Conservation (phyloP, 164 flowering plant genomes). For the Brasenia schreberi region DNA sequence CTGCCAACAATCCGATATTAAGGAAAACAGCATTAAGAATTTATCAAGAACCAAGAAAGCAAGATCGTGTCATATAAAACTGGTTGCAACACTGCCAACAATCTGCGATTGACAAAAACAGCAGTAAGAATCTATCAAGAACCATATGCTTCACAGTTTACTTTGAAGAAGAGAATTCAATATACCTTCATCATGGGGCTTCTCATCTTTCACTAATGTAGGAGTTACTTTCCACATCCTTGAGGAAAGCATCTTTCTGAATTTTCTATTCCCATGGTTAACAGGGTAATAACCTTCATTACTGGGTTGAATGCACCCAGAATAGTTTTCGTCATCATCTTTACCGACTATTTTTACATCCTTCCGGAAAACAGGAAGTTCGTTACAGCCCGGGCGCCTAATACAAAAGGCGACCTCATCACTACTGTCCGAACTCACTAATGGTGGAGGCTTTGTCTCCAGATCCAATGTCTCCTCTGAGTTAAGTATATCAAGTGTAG, state of each 20-base stretch:
- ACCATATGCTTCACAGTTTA: too few species aligned
- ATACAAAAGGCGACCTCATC: conserved; percentile 23
- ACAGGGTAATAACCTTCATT: conserved; percentile 31
- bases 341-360: conserved; percentile 52
- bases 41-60: too few species aligned
- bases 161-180: too few species aligned
- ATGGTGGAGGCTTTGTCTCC: conserved; percentile 34
- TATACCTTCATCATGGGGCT: conserved; percentile 37
- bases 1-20: too few species aligned
- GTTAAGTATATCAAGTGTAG: conserved; percentile 17
- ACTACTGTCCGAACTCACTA: conserved; percentile 42
- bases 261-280: conserved; percentile 43
- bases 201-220: conserved; percentile 30
- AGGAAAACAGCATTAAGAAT: too few species aligned
- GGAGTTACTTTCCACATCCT: conserved; percentile 55
- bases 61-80: too few species aligned
- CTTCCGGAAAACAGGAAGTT: conserved; percentile 25
- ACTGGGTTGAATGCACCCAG: conserved; percentile 58
- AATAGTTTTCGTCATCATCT: conserved; percentile 96
- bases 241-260: conserved; percentile 55
- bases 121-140: too few species aligned
- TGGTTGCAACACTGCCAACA: too few species aligned
- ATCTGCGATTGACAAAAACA: too few species aligned
- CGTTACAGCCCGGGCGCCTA: conserved; percentile 21
- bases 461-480: conserved; percentile 18